Percentiles rank a stretch among this genome's conserved stretches.
phyloP scores from a whole-genome alignment of 805 yeast species.

The Kodamaea fukazawae region DNA sequence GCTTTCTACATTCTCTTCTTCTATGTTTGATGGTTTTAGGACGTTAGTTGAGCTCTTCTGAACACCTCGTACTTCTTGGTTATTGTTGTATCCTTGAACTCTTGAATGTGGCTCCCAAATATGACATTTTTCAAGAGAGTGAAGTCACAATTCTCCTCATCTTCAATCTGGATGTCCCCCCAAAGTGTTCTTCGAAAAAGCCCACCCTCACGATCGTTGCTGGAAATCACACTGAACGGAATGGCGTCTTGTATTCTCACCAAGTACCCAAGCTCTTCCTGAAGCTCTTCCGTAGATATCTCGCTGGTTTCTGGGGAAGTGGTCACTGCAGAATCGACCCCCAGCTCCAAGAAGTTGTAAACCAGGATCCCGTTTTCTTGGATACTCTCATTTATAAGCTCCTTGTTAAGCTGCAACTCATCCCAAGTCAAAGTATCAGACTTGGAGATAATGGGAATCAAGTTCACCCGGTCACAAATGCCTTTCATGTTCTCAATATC shows the following conservation, averaged over 20 bases:
- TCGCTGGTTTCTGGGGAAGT: constrained; percentile 1
- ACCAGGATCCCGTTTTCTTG: constrained; percentile 50
- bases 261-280: constrained; percentile 16
- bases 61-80: constrained; percentile 20
- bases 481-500: constrained; percentile 75
- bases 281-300: constrained; percentile 3
- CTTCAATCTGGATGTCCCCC: constrained; percentile 20
- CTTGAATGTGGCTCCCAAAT: constrained; percentile 26
- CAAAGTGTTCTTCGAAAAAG: constrained; percentile 15
- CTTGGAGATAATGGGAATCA: constrained; percentile 79
- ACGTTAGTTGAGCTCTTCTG: constrained; percentile 3
- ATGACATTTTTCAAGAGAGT: constrained; percentile 18
- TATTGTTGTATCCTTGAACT: constrained; percentile 24
- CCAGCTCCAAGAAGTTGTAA: constrained; percentile 24
- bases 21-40: background rate
- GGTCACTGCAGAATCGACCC: constrained; percentile 6
- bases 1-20: background rate
- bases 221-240: constrained; percentile 20
- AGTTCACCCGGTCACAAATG: constrained; percentile 67
- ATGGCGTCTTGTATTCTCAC: constrained; percentile 15
- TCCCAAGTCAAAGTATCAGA: constrained; percentile 67
- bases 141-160: constrained; percentile 19
- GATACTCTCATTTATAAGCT: constrained; percentile 48
- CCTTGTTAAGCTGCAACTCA: constrained; percentile 57
- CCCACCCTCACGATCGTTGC: constrained; percentile 8